Conservation (phyloP, 768 basidiomycete species). For the Lactarius psammicola region DNA sequence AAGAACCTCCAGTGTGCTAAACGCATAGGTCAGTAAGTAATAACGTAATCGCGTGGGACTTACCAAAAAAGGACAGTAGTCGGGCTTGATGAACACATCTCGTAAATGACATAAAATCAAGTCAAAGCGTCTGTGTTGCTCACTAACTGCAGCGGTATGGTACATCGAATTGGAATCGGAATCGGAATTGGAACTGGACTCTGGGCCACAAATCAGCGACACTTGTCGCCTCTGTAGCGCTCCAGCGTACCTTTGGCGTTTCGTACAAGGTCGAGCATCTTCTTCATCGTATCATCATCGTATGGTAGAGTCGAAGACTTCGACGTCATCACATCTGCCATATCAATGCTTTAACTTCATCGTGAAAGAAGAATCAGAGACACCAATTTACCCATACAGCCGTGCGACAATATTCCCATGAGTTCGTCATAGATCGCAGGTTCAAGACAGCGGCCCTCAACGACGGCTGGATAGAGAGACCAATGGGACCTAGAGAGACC, state of each 20-base stretch:
- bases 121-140: background rate
- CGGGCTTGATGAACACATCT: background rate
- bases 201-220: background rate
- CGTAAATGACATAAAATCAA: background rate
- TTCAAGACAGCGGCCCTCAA: slow-evolving; percentile 6
- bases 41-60: background rate
- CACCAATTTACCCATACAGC: slow-evolving; percentile 37
- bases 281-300: background rate
- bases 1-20: background rate
- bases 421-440: slow-evolving; percentile 33
- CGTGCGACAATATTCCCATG: slow-evolving; percentile 32
- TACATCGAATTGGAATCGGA: background rate
- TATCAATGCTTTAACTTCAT: background rate
- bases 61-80: background rate
- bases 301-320: slow-evolving; percentile 1
- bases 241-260: background rate
- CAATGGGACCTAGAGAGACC: background rate
- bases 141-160: background rate
- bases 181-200: background rate
- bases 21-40: background rate
- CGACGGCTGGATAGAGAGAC: background rate
- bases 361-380: background rate
- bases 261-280: background rate
- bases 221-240: background rate
- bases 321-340: background rate